These are phyloP conservation scores for Vitis riparia DNA, from an alignment of 164 flowering plant species.

Conservation along the genomic window DNA sequence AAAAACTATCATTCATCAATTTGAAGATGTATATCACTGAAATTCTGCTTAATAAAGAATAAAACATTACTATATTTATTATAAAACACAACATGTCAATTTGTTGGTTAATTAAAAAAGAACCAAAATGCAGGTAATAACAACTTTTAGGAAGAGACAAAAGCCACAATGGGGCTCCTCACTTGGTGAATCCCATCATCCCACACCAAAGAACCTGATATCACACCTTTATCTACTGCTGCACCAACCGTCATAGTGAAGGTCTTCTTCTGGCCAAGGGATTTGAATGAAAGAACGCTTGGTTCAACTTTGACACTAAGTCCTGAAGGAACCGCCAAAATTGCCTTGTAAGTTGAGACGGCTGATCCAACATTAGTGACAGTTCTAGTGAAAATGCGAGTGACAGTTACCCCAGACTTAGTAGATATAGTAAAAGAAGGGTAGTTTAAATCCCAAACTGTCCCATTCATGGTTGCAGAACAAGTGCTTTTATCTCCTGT, in stretches of 20 bases:
- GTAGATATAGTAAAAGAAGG: conserved; percentile 47
- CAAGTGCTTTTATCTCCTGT: conserved; percentile 47
- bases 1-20: too few species aligned
- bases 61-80: too few species aligned
- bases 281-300: conserved; percentile 28
- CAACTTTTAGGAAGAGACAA: background rate
- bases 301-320: conserved; percentile 43
- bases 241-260: conserved; percentile 40
- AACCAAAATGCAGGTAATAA: too few species aligned
- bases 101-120: too few species aligned
- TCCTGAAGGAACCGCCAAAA: conserved; percentile 20
- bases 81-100: too few species aligned
- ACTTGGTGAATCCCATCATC: conserved; percentile 53
- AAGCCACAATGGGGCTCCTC: conserved; percentile 62
- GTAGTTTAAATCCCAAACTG: conserved; percentile 57
- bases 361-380: conserved; percentile 71
- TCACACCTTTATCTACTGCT: background rate
- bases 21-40: too few species aligned
- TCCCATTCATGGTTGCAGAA: conserved; percentile 21
- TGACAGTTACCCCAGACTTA: background rate
- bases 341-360: conserved; percentile 39
- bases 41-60: too few species aligned
- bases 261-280: conserved; percentile 35
- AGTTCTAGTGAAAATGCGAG: conserved; percentile 37
- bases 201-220: conserved; percentile 52